phyloP scores from a whole-genome alignment of 116 monocot genomes.

The Phalaenopsis hybrid region DNA sequence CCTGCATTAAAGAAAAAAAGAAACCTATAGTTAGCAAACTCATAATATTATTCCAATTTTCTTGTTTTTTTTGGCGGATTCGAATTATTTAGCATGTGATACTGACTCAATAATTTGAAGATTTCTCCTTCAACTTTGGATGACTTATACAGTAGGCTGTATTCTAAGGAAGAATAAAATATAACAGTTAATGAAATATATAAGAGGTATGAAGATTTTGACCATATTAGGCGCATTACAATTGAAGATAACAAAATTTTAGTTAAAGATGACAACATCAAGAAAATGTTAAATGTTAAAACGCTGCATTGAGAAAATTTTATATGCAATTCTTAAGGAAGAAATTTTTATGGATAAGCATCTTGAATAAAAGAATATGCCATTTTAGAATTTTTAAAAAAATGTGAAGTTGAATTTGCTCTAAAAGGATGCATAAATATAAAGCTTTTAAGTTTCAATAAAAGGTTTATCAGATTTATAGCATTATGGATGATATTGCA shows the following conservation, averaged over 20 bases:
- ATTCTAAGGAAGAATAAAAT: neutral
- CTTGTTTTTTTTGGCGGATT: neutral
- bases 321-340: neutral
- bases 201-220: neutral
- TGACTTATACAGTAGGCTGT: neutral
- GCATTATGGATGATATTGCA: neutral
- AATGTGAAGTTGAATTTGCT: neutral
- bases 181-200: neutral
- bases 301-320: neutral
- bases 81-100: neutral
- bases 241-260: neutral
- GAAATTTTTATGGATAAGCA: neutral
- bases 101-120: neutral
- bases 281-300: neutral
- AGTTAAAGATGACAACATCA: neutral
- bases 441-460: neutral
- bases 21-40: neutral
- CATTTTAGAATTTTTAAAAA: neutral
- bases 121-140: neutral
- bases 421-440: neutral
- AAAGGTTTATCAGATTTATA: neutral
- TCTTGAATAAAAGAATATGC: neutral
- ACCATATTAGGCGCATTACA: neutral
- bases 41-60: conserved; percentile 1
- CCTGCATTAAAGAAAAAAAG: conserved; percentile 6